Evolutionary conservation across 805 yeast species (phyloP).

Genomic region (Wickerhamomyces bisporus): DNA sequence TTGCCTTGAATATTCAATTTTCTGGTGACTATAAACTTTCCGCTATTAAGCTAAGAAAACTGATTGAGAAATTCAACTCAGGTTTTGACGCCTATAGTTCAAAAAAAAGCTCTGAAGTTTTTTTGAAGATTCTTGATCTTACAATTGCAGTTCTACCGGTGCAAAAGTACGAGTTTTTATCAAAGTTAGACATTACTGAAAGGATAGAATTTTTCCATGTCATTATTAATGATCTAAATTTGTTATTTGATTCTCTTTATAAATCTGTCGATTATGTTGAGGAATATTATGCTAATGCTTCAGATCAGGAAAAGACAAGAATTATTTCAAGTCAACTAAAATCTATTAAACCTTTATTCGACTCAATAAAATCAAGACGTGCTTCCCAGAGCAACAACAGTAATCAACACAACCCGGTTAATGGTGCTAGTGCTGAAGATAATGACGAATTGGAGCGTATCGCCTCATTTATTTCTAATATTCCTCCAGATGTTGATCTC

Average conservation of each 20-base stretch:
- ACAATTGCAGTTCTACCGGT: constrained; percentile 48
- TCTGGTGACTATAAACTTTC: constrained; percentile 43
- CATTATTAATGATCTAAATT: constrained; percentile 31
- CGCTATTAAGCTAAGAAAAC: constrained; percentile 34
- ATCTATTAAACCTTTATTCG: constrained; percentile 44
- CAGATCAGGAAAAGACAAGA: constrained; percentile 46
- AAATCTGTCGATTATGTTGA: constrained; percentile 32
- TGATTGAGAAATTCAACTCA: constrained; percentile 25
- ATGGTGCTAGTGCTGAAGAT: constrained; percentile 6
- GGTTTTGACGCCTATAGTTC: constrained; percentile 19
- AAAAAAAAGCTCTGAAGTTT: constrained; percentile 17
- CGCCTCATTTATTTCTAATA: constrained; percentile 24
- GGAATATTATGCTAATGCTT: constrained; percentile 44
- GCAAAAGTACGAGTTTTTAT: constrained; percentile 37
- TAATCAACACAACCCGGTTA: constrained; percentile 1
- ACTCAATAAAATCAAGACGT: constrained; percentile 33
- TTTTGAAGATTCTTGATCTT: constrained; percentile 36
- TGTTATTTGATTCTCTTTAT: constrained; percentile 35
- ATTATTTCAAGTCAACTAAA: constrained; percentile 52
- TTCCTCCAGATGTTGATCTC: constrained; percentile 27
- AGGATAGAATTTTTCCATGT: constrained; percentile 29
- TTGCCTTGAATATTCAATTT: constrained; percentile 51
- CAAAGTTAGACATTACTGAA: constrained; percentile 26
- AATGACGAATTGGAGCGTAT: constrained; percentile 32
- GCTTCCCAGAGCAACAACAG: constrained; percentile 1